Evolutionary conservation across 2,329 filamentous ascomycete species (phyloP).

Genomic region (Colletotrichum siamense): DNA sequence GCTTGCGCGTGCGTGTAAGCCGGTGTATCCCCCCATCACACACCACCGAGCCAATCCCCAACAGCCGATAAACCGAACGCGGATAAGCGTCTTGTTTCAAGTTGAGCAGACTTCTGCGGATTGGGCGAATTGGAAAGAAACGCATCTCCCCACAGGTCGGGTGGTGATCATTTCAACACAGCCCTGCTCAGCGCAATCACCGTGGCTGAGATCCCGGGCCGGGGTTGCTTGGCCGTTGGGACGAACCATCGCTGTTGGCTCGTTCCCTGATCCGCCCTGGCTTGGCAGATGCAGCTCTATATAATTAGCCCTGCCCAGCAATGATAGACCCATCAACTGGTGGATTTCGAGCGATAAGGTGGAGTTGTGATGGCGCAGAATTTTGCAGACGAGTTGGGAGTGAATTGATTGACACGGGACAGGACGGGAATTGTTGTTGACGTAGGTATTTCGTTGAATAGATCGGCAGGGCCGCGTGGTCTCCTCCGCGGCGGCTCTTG

Average conservation of each 20-base stretch:
- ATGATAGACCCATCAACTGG: background rate
- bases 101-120: background rate
- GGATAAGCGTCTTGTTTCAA: background rate
- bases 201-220: conserved; percentile 13
- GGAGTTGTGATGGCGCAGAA: conserved; percentile 9
- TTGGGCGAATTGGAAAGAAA: background rate
- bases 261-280: background rate
- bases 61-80: background rate
- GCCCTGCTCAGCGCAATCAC: conserved; percentile 20
- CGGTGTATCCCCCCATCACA: background rate
- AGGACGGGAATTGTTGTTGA: background rate
- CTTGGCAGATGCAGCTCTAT: conserved; percentile 16
- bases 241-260: conserved; percentile 14
- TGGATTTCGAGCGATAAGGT: background rate
- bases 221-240: conserved; percentile 9
- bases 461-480: background rate
- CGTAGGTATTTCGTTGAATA: background rate
- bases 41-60: background rate
- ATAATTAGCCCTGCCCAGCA: conserved; percentile 17
- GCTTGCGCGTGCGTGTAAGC: background rate
- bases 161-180: conserved; percentile 11
- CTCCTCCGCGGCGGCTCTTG: background rate
- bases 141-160: background rate
- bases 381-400: background rate
- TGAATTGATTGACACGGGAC: background rate